Conservation (phyloP, 805 yeast species). For the Metschnikowia proteae region DNA sequence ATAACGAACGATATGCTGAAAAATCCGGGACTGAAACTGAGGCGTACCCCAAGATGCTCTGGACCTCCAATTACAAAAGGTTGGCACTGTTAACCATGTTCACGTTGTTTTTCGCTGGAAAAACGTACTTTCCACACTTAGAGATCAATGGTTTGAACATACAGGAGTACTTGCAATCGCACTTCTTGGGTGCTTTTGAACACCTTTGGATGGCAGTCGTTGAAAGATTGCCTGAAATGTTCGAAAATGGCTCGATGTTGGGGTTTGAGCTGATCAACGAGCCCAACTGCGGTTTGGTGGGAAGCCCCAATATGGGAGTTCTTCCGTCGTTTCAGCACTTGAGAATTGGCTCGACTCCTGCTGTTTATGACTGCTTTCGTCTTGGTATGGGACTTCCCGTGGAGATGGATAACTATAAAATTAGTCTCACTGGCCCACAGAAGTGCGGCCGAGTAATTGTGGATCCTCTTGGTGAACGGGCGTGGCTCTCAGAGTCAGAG, state of each 20-base stretch:
- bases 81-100: slow-evolving; percentile 79
- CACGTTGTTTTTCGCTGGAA: slow-evolving; percentile 80
- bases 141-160: slow-evolving; percentile 67
- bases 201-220: slow-evolving; percentile 32
- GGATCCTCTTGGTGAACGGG: slow-evolving; percentile 62
- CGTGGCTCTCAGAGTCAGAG: slow-evolving; percentile 61
- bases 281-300: slow-evolving; percentile 74
- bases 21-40: slow-evolving; percentile 32
- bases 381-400: slow-evolving; percentile 76
- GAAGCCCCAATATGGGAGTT: slow-evolving; percentile 49
- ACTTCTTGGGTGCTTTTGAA: slow-evolving; percentile 52
- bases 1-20: slow-evolving; percentile 36
- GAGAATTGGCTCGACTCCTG: slow-evolving; percentile 78
- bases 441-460: slow-evolving; percentile 53
- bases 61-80: slow-evolving; percentile 85
- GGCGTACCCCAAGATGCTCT: slow-evolving; percentile 79
- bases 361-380: slow-evolving; percentile 66
- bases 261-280: slow-evolving; percentile 87
- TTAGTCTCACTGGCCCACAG: slow-evolving; percentile 73
- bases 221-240: slow-evolving; percentile 29
- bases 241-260: slow-evolving; percentile 47
- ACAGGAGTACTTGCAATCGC: slow-evolving; percentile 70
- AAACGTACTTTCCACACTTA: slow-evolving; percentile 70
- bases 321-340: slow-evolving; percentile 63
- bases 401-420: slow-evolving; percentile 64